Conservation (phyloP, 345 rosid species). For the Populus alba region DNA sequence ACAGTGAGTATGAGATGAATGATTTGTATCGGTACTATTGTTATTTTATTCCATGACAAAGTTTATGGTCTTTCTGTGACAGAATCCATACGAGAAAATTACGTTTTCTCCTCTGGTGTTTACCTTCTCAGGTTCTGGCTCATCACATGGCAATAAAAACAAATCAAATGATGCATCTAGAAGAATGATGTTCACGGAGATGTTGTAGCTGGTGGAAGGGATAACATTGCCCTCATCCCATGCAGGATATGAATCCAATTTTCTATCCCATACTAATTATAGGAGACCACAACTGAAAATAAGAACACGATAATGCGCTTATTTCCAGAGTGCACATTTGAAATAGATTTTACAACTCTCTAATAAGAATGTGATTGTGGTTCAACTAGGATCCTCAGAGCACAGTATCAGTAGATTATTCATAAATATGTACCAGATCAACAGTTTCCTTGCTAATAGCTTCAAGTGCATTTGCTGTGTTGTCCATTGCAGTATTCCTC, state of each 20-base stretch:
- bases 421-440: conserved; percentile 50
- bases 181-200: background rate
- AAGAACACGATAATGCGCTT: no score
- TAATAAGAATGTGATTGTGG: no score
- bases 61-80: background rate
- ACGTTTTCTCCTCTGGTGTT: background rate
- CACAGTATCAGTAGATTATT: background rate
- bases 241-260: background rate
- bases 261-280: no score
- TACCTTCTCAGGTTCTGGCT: background rate
- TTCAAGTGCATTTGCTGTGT: conserved; percentile 49
- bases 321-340: no score
- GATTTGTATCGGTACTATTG: no score
- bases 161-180: no score
- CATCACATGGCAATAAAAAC: no score
- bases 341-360: no score
- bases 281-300: no score
- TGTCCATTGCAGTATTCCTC: conserved; percentile 39
- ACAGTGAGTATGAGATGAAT: background rate
- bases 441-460: conserved; percentile 73
- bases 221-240: background rate
- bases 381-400: background rate
- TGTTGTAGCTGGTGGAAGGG: background rate
- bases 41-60: background rate
- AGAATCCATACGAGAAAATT: background rate